Percentiles rank a stretch among this genome's conserved stretches.
Evolutionary conservation across 2,329 filamentous ascomycete genomes (phyloP).

Genomic region (Westerdykella ornata): DNA sequence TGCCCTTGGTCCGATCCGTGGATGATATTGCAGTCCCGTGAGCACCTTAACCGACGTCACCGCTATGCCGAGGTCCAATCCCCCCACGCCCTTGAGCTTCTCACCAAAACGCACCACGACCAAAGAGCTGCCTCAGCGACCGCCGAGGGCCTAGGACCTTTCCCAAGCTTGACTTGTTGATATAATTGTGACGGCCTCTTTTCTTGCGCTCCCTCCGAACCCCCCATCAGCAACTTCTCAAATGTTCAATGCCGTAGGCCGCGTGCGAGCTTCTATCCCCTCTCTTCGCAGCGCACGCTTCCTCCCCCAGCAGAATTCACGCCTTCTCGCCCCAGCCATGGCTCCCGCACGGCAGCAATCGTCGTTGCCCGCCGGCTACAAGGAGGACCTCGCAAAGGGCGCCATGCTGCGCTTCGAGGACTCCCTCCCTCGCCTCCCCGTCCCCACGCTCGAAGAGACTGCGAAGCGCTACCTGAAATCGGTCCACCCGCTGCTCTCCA

Average conservation of each 20-base stretch:
- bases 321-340: slow-evolving; percentile 34
- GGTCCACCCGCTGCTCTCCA: slow-evolving; percentile 65
- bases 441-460: slow-evolving; percentile 77
- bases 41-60: too few species aligned
- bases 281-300: slow-evolving; percentile 30
- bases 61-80: too few species aligned
- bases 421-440: slow-evolving; percentile 71
- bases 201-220: slow-evolving; percentile 3
- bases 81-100: neutral
- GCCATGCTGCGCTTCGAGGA: slow-evolving; percentile 80
- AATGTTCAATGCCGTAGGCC: slow-evolving; percentile 39
- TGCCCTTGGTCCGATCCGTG: too few species aligned
- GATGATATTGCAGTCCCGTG: too few species aligned
- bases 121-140: neutral
- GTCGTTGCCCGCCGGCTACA: slow-evolving; percentile 58
- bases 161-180: neutral
- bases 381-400: slow-evolving; percentile 71
- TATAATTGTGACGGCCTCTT: neutral
- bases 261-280: slow-evolving; percentile 35
- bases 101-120: neutral
- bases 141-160: neutral
- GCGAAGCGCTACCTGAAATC: slow-evolving; percentile 73
- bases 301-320: slow-evolving; percentile 23
- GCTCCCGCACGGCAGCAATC: slow-evolving; percentile 38
- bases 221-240: slow-evolving; percentile 12